Evolutionary conservation across 129 eudicot species (phyloP).

Genomic region (Escallonia rubra): DNA sequence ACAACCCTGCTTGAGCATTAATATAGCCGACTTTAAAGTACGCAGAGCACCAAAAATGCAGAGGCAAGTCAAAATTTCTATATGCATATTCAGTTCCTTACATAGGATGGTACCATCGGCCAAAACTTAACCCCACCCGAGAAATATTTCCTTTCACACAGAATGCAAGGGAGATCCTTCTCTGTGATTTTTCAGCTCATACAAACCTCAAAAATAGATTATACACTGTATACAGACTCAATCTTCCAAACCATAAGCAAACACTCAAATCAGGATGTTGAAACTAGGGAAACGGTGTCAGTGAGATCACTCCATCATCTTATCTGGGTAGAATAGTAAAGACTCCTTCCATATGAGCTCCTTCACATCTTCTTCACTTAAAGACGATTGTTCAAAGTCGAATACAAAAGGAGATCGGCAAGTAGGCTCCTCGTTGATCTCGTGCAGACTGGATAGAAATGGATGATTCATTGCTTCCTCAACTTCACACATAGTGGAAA

Average conservation of each 20-base stretch:
- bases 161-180: background rate
- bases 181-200: background rate
- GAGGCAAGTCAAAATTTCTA: background rate
- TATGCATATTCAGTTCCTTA: background rate
- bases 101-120: background rate
- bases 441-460: slow-evolving; percentile 66
- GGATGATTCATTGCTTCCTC: slow-evolving; percentile 94
- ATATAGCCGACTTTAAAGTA: background rate
- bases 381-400: slow-evolving; percentile 73
- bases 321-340: slow-evolving; percentile 64
- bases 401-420: slow-evolving; percentile 73
- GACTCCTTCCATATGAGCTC: slow-evolving; percentile 83
- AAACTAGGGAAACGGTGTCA: slow-evolving; percentile 2
- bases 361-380: slow-evolving; percentile 81
- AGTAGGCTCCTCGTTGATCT: slow-evolving; percentile 90
- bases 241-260: slow-evolving; percentile 6
- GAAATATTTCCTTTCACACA: background rate
- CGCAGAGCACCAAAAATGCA: background rate
- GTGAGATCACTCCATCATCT: slow-evolving; percentile 14
- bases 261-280: background rate
- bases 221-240: background rate
- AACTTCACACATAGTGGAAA: slow-evolving; percentile 29
- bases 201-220: slow-evolving; percentile 10
- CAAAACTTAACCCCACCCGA: background rate
- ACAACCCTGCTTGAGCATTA: background rate